These are phyloP conservation scores for Rhododendron kiyosumense DNA, from an alignment of 148 eudicot genomes.

Conservation along the genomic window DNA sequence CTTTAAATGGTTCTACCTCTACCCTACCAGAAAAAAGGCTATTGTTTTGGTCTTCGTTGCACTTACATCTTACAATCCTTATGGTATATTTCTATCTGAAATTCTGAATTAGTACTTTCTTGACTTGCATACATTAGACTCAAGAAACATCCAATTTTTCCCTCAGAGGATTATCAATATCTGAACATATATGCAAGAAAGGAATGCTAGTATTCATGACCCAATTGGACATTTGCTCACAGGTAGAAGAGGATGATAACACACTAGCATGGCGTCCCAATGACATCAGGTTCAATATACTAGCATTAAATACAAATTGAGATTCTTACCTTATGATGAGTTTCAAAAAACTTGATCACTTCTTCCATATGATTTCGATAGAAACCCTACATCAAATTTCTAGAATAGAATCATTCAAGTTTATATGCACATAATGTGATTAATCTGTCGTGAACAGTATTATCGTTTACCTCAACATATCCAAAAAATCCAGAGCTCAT, in stretches of 20 bases:
- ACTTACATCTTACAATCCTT: not conserved
- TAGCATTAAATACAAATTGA: not conserved
- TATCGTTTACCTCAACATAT: slow-evolving; percentile 73
- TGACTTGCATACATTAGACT: not conserved
- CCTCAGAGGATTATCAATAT: not conserved
- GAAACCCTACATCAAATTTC: slow-evolving; percentile 63
- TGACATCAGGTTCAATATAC: not conserved
- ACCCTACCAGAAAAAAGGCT: not conserved
- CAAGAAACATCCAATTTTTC: not conserved
- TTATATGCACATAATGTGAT: not conserved
- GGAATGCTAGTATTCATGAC: not conserved
- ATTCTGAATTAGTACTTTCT: not conserved
- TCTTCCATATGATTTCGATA: slow-evolving; percentile 97
- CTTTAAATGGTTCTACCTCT: not conserved
- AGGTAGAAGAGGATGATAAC: not conserved
- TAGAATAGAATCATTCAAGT: slow-evolving; percentile 12
- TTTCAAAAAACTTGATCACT: slow-evolving; percentile 88
- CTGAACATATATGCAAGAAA: not conserved
- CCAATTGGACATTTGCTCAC: not conserved
- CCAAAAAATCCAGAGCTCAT: slow-evolving; percentile 93
- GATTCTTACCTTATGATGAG: slow-evolving; percentile 77
- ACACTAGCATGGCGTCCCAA: not conserved
- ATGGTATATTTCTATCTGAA: not conserved
- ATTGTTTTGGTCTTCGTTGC: not conserved
- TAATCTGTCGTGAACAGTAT: not conserved